Conservation (phyloP, 192 early-diverging fungal genomes). For the Funneliformis mosseae region DNA sequence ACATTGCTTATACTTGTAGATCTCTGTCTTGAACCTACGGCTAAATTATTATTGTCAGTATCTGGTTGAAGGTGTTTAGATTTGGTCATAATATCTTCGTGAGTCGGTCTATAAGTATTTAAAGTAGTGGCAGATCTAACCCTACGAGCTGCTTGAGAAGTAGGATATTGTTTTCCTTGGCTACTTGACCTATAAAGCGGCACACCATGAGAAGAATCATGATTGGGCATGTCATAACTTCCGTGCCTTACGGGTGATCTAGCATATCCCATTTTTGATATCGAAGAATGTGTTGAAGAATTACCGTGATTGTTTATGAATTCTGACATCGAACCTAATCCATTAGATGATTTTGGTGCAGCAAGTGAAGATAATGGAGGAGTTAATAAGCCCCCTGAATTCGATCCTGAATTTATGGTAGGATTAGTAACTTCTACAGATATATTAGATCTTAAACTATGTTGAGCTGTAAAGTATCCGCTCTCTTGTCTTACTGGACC, state of each 20-base stretch:
- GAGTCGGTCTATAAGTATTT: conserved; percentile 27
- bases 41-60: background rate
- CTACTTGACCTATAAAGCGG: conserved; percentile 11
- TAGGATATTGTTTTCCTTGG: conserved; percentile 13
- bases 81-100: conserved; percentile 51
- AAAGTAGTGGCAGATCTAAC: conserved; percentile 53
- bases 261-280: background rate
- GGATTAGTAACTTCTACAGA: background rate
- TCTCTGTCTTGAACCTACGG: background rate
- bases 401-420: background rate
- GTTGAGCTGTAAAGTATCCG: conserved; percentile 21
- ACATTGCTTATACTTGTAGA: conserved; percentile 1
- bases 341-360: background rate
- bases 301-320: background rate
- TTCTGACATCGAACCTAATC: background rate
- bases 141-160: background rate
- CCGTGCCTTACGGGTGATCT: background rate
- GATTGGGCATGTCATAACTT: conserved; percentile 11
- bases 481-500: conserved; percentile 21
- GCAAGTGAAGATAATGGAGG: background rate
- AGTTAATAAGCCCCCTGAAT: conserved; percentile 13
- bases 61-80: conserved; percentile 37
- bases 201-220: background rate
- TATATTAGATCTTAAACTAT: background rate
- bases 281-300: background rate